Percentiles rank a stretch among this genome's conserved stretches.
These are phyloP conservation scores for Castanopsis chinensis DNA, from an alignment of 306 rosid genomes.

Conservation along the genomic window DNA sequence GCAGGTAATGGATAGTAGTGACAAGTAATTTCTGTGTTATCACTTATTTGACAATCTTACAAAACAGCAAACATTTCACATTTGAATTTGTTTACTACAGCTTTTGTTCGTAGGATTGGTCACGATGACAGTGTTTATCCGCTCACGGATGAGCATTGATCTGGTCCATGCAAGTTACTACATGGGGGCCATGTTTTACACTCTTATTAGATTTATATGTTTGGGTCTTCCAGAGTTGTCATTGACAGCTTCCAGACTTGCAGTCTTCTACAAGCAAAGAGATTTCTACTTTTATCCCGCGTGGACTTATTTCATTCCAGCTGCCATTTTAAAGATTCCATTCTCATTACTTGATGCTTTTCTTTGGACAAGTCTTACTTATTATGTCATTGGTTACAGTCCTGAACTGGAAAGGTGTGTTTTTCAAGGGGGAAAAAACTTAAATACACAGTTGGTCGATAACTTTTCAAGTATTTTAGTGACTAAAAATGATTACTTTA, in stretches of 20 bases:
- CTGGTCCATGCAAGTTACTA: conserved; percentile 33
- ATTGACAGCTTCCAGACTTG: conserved; percentile 52
- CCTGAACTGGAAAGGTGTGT: conserved; percentile 55
- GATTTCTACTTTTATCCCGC: conserved; percentile 54
- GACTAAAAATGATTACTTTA: too few species aligned
- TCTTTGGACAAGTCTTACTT: conserved; percentile 55
- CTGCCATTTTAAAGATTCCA: conserved; percentile 51
- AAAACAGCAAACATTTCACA: neutral
- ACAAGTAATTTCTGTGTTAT: neutral
- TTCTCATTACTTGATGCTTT: conserved; percentile 51
- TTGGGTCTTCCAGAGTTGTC: conserved; percentile 46
- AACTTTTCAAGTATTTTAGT: too few species aligned
- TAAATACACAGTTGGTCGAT: too few species aligned
- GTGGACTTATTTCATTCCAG: conserved; percentile 56
- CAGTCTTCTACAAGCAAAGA: conserved; percentile 53
- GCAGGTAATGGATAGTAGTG: conserved; percentile 40
- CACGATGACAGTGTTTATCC: conserved; percentile 58
- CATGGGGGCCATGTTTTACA: conserved; percentile 53
- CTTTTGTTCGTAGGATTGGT: conserved; percentile 42
- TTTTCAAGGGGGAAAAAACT: neutral
- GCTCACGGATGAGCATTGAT: conserved; percentile 45
- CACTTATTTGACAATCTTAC: neutral
- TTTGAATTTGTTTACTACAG: conserved; percentile 24
- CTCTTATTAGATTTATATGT: conserved; percentile 41
- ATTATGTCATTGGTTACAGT: conserved; percentile 59